Evolutionary conservation across 2,329 filamentous ascomycete species (phyloP), one percentile per base, ranked within the genome.

Genomic region (Proliferodiscus dingleyae): DNA sequence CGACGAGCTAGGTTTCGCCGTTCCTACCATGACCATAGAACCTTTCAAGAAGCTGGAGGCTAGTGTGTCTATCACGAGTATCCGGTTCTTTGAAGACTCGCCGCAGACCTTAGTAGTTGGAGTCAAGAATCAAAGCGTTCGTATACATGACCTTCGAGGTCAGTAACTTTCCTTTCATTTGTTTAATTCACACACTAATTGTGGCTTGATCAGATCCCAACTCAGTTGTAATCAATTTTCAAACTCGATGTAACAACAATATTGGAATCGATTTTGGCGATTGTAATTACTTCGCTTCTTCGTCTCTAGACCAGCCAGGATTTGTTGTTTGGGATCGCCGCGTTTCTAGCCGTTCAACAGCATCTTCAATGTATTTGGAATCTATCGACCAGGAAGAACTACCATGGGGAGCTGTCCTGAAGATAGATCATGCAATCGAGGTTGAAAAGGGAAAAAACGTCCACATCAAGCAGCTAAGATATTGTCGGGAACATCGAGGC

Each of bases 211-310:
- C 45, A 71, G 66, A 69, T 70, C 73, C 76, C 28, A 68, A 75
- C 26, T 70, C 70, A 11, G 69, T 71, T 16, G 74, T 75, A 5
- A 69, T 77, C 38, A 79, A 71, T n/a, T 83, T 82, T 53, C 76
- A 76, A 50, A 85, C 81, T 3, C 80, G 77, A 54, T 82, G 79
- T 57, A 83, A 81, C 62, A 85, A 85, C 56, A 85, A 85, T 53
- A 64, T 93, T 44, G 78, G 86, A 13, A 87, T 93, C 49, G 87
- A 93, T 67, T 87, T 86, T 49, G 72, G 81, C 18, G 85, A 94
- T 56, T 80, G 84, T 53, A 89, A 93, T 57, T 91, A 89, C 64
- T 91, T 93, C 67, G 82, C 87, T 1, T 90, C 87, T 1, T 88
- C 86, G 11, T 83, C 84, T 2, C 69, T 87, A 10, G 85, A 87